Percentiles rank a stretch among this genome's conserved stretches.
Conservation (phyloP, 495 filamentous ascomycete species). For the Pyrenopolyporus hunteri region DNA sequence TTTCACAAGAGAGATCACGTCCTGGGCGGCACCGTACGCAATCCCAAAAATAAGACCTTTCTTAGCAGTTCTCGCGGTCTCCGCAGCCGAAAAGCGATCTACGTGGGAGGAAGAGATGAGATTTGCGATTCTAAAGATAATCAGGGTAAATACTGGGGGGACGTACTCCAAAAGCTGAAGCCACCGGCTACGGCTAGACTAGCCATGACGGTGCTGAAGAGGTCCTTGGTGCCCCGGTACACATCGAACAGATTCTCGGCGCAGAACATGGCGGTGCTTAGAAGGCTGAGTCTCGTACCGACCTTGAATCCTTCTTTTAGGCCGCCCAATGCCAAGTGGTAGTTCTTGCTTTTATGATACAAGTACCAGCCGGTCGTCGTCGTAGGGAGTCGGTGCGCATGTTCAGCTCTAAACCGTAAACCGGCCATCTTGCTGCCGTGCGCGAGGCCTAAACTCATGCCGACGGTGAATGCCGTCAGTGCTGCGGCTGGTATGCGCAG, state of each 20-base stretch:
- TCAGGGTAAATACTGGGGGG: neutral
- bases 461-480: constrained; percentile 64
- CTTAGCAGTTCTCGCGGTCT: constrained; percentile 83
- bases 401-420: constrained; percentile 89
- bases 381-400: constrained; percentile 86
- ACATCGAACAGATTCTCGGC: constrained; percentile 87
- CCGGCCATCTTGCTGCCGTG: constrained; percentile 75
- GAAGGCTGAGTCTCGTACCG: constrained; percentile 69
- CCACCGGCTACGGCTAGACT: constrained; percentile 80
- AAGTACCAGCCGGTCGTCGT: constrained; percentile 90
- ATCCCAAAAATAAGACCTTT: constrained; percentile 79
- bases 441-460: constrained; percentile 70
- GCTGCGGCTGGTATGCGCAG: constrained; percentile 69
- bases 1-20: constrained; percentile 64
- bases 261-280: constrained; percentile 71
- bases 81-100: constrained; percentile 84
- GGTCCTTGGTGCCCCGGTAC: constrained; percentile 71
- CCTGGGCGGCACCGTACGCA: constrained; percentile 80
- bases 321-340: constrained; percentile 75
- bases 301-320: constrained; percentile 77
- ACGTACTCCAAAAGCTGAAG: constrained; percentile 86
- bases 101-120: constrained; percentile 8
- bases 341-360: constrained; percentile 98
- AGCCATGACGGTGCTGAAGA: constrained; percentile 77
- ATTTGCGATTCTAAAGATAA: neutral